A percentile compares a stretch with the other conserved stretches of the same genome.
Evolutionary conservation across 2,329 filamentous ascomycete genomes (phyloP).

Genomic region (Beauveria bassiana): DNA sequence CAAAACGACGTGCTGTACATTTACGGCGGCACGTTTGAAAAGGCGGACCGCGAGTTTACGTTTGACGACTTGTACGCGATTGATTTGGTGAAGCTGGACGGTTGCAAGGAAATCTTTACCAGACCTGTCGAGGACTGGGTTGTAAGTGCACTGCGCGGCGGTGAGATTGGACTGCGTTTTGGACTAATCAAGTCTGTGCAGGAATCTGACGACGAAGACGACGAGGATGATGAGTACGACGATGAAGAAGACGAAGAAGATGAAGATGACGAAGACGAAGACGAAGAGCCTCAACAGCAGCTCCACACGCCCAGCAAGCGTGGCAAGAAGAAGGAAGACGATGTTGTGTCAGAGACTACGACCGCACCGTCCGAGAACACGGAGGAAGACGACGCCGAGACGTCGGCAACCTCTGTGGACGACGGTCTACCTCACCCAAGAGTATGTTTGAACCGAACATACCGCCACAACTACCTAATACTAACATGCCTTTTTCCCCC

Average conservation of each 20-base stretch:
- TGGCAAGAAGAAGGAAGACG: conserved; percentile 46
- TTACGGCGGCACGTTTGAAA: conserved; percentile 92
- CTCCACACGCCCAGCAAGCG: conserved; percentile 46
- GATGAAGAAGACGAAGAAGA: conserved; percentile 39
- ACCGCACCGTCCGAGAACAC: conserved; percentile 18
- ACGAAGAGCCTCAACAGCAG: conserved; percentile 34
- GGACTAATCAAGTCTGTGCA: conserved; percentile 29
- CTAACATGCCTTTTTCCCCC: not conserved
- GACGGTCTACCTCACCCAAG: conserved; percentile 68
- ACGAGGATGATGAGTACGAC: conserved; percentile 48
- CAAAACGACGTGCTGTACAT: conserved; percentile 91
- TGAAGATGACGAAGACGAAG: conserved; percentile 42
- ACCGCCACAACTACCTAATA: too few species aligned
- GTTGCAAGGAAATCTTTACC: conserved; percentile 84
- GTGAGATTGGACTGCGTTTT: conserved; percentile 25
- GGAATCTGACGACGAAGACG: conserved; percentile 52
- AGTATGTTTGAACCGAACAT: conserved; percentile 28
- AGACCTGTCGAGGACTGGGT: conserved; percentile 79
- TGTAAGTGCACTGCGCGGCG: conserved; percentile 33
- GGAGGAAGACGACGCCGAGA: conserved; percentile 41
- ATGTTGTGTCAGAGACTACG: conserved; percentile 26
- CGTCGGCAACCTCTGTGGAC: conserved; percentile 47
- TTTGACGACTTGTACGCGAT: conserved; percentile 93
- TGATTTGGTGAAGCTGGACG: conserved; percentile 90
- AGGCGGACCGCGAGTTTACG: conserved; percentile 88